Conservation (phyloP, 306 rosid species). For the Gillenia trifoliata region DNA sequence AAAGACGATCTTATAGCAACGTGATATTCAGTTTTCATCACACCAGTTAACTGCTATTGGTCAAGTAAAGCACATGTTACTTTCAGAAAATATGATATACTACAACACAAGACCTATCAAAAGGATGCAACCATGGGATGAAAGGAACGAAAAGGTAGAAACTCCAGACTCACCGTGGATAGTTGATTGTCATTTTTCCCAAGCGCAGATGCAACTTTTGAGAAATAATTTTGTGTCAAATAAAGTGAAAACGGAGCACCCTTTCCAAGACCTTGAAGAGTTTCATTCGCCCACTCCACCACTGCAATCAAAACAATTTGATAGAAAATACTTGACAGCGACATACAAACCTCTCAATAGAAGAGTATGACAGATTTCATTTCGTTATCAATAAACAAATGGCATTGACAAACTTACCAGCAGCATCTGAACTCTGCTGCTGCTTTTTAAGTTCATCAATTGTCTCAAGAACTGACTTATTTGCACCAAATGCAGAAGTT, state of each 20-base stretch:
- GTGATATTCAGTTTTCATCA: slow-evolving; percentile 89
- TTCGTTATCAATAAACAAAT: slow-evolving; percentile 12
- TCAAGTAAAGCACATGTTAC: slow-evolving; percentile 16
- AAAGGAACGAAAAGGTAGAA: not conserved
- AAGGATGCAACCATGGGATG: not conserved
- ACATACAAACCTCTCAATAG: not conserved
- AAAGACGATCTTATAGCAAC: slow-evolving; percentile 82
- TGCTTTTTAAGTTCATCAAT: slow-evolving; percentile 62
- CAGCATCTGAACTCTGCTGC: slow-evolving; percentile 57
- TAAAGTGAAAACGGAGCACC: slow-evolving; percentile 94
- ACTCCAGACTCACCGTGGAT: slow-evolving; percentile 56
- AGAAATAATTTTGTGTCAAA: slow-evolving; percentile 72
- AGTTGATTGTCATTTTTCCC: slow-evolving; percentile 47
- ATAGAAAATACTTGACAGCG: slow-evolving; percentile 3
- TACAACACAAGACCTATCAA: not conserved
- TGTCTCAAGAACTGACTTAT: slow-evolving; percentile 62
- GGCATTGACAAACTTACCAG: slow-evolving; percentile 47
- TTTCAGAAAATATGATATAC: not conserved
- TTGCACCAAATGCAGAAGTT: slow-evolving; percentile 54
- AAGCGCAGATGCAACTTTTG: slow-evolving; percentile 67
- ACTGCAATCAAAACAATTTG: slow-evolving; percentile 39
- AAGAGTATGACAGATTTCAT: not conserved
- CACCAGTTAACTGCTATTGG: slow-evolving; percentile 57
- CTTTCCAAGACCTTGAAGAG: slow-evolving; percentile 84
- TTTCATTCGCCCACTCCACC: slow-evolving; percentile 90